Percentiles rank a stretch among this genome's conserved stretches.
Conservation (phyloP, 1,284 basidiomycete genomes). For the Ganoderma multipileum region DNA sequence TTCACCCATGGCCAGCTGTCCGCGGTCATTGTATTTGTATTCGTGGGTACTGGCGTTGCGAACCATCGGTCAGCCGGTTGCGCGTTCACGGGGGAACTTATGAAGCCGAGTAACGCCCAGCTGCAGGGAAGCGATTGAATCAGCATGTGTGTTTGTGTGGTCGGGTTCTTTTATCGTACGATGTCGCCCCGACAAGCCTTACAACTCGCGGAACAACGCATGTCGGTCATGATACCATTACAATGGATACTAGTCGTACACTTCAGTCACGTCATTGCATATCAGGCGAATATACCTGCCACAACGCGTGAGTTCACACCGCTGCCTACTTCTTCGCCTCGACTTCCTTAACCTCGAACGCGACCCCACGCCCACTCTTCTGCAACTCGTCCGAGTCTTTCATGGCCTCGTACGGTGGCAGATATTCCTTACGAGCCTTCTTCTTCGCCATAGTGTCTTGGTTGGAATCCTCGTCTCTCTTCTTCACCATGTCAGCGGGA, state of each 20-base stretch:
- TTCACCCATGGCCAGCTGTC: neutral
- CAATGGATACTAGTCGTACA: neutral
- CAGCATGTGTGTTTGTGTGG: neutral
- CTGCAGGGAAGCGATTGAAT: neutral
- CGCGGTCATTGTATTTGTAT: neutral
- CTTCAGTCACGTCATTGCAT: neutral
- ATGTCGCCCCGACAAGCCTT: neutral
- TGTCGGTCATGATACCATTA: neutral
- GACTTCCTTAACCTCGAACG: constrained; percentile 36
- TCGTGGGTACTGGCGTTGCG: neutral
- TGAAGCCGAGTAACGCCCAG: neutral
- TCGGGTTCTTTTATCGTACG: neutral
- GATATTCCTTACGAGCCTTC: constrained; percentile 44
- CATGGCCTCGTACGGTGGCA: constrained; percentile 46
- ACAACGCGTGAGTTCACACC: neutral
- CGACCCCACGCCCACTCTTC: constrained; percentile 39
- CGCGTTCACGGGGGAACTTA: too few relatives aligned
- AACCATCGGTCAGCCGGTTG: neutral
- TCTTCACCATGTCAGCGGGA: constrained; percentile 40
- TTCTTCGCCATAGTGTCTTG: constrained; percentile 46
- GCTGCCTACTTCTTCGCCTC: constrained; percentile 6
- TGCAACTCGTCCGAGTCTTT: constrained; percentile 48
- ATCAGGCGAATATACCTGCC: neutral
- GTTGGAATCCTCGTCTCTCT: constrained; percentile 45
- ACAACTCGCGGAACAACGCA: neutral